Evolutionary conservation across 805 yeast species (phyloP).

Genomic region (Candida maesae): DNA sequence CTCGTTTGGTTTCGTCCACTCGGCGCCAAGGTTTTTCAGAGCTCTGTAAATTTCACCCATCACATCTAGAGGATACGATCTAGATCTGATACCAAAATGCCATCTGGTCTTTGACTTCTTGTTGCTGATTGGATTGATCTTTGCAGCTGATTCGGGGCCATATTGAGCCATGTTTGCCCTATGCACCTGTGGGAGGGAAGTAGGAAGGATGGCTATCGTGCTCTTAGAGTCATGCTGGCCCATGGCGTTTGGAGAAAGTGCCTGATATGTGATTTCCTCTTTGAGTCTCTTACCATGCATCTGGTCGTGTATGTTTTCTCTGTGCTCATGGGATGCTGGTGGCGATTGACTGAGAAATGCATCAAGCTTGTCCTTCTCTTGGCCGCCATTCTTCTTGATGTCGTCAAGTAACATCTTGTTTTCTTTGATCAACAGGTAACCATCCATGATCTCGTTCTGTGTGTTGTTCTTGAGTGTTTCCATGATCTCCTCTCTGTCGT

Average conservation of each 20-base stretch:
- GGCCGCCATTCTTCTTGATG: slow-evolving; percentile 10
- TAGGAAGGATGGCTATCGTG: slow-evolving; percentile 88
- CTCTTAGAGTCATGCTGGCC: slow-evolving; percentile 42
- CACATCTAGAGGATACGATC: slow-evolving; percentile 95
- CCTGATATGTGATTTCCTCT: slow-evolving; percentile 33
- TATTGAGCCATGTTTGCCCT: slow-evolving; percentile 83
- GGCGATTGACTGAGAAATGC: slow-evolving; percentile 59
- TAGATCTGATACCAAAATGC: slow-evolving; percentile 97
- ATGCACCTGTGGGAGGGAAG: slow-evolving; percentile 91
- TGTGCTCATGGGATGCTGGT: slow-evolving; percentile 30
- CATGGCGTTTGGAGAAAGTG: slow-evolving; percentile 26
- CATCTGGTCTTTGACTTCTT: slow-evolving; percentile 93
- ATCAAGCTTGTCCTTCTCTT: slow-evolving; percentile 46
- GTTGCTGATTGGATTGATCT: slow-evolving; percentile 53
- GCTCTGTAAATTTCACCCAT: slow-evolving; percentile 99
- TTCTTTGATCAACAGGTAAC: slow-evolving; percentile 78
- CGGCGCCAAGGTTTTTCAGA: slow-evolving; percentile 88
- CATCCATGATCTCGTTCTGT: slow-evolving; percentile 77
- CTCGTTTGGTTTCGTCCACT: slow-evolving; percentile 94
- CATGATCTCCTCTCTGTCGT: slow-evolving; percentile 75
- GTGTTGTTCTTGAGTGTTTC: slow-evolving; percentile 61
- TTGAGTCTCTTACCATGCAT: slow-evolving; percentile 18
- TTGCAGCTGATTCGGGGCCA: slow-evolving; percentile 43
- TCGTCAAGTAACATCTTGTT: slow-evolving; percentile 70
- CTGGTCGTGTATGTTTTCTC: slow-evolving; percentile 12